Evolutionary conservation across 257 asterid genomes (phyloP), one percentile per base, ranked within the genome.

Genomic region (Solanum phureja): DNA sequence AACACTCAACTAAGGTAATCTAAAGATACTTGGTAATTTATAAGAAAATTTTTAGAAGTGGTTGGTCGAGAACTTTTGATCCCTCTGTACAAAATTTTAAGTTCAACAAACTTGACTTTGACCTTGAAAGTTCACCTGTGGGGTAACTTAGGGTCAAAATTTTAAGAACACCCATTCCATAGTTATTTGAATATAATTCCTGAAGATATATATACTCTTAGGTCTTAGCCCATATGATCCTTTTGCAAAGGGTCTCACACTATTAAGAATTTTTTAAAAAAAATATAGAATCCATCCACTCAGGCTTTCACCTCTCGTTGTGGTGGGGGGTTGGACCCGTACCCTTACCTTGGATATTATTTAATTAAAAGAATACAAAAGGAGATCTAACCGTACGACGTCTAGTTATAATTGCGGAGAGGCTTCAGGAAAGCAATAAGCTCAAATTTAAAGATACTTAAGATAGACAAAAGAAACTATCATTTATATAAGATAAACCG

Each of bases 191-290:
- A 5, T 24, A 66, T 5, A 66, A 27, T 23, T 27, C 35, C 4
- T 27, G 35, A 66, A 49, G 23, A 27, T 3, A 66, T 27, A n/a
- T 4, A 68, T 68, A 68, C 0, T 68, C 10, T 27, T 68, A 27
- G 62, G 8, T 52, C 60, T 52, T 10, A 2, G 34, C 2, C 73
- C 0, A 0, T 24, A 66, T 66, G 35, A 56, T 8, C 14, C 14
- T 68, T 66, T 11, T 11, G 9, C 35, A 5, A 68, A 27, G 16
- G 35, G 4, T 27, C 74, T 68, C 19, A 68, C 35, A 18, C 62
- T 0, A 56, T 56, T 56, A 0, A 56, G n/a, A 0, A 0, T 18
- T 18, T 6, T 29, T 29, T 1, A 33, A 33, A 33, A 2, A 18
- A 16, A 14, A 52, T 16, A 16, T 6, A 16, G 62, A 52, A 52